These are phyloP conservation scores for Pyrrhoderma lamaoense DNA, from an alignment of 1,284 basidiomycete genomes.

Conservation along the genomic window DNA sequence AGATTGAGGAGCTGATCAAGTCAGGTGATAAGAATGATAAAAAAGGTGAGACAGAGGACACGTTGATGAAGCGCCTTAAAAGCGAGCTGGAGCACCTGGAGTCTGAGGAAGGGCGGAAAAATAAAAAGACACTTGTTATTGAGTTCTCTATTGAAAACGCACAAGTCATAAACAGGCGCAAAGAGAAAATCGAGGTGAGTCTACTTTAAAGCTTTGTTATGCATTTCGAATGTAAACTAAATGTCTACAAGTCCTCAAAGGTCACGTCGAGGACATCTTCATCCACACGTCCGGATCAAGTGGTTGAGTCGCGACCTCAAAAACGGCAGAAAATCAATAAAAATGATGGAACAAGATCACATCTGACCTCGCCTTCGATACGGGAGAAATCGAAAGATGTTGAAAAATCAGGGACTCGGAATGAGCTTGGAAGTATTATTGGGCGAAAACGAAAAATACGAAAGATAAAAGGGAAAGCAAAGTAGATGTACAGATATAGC, in stretches of 20 bases:
- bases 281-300: constrained; percentile 14
- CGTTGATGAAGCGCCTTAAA: constrained; percentile 49
- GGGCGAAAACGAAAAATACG: constrained; percentile 24
- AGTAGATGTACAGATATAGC: no score
- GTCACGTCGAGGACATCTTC: not conserved
- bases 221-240: not conserved
- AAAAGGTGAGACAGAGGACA: constrained; percentile 35
- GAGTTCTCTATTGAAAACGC: constrained; percentile 95
- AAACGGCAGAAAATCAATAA: constrained; percentile 9
- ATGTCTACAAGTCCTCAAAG: not conserved
- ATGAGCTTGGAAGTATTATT: constrained; percentile 21
- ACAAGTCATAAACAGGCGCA: constrained; percentile 72
- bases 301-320: constrained; percentile 13
- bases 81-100: constrained; percentile 49
- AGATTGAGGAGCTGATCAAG: constrained; percentile 65
- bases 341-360: not conserved
- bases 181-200: constrained; percentile 27
- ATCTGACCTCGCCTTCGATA: not conserved
- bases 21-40: constrained; percentile 40
- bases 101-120: constrained; percentile 33
- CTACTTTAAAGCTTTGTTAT: not conserved
- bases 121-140: constrained; percentile 65
- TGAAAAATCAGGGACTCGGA: not conserved
- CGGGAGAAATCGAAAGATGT: not conserved
- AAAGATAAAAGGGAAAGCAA: constrained; percentile 13